Conservation (phyloP, 75 land plant species). For the Larix kaempferi region DNA sequence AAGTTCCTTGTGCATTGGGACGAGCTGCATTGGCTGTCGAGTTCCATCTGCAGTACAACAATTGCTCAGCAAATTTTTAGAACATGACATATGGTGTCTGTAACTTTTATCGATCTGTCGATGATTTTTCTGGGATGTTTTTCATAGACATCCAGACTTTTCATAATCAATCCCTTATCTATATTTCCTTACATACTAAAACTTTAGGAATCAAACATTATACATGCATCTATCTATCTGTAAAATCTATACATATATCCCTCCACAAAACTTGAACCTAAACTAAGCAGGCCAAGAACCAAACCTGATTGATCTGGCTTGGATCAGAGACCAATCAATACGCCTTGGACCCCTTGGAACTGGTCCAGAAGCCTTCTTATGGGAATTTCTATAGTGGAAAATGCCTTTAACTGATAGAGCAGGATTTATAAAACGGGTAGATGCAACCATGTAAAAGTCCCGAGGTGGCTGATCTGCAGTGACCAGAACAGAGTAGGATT, state of each 20-base stretch:
- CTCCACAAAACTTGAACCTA: too few species aligned
- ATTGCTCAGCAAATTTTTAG: neutral
- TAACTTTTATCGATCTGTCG: too few species aligned
- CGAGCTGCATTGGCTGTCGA: slow-evolving; percentile 77
- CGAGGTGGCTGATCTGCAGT: slow-evolving; percentile 64
- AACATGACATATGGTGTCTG: too few species aligned
- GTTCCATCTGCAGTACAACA: slow-evolving; percentile 43
- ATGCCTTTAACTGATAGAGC: slow-evolving; percentile 46
- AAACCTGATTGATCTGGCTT: slow-evolving; percentile 51
- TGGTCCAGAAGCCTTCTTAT: slow-evolving; percentile 42
- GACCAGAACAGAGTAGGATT: slow-evolving; percentile 78
- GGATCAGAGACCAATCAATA: slow-evolving; percentile 69
- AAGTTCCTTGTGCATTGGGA: slow-evolving; percentile 83
- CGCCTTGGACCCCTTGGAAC: slow-evolving; percentile 69
- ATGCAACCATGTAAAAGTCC: slow-evolving; percentile 81
- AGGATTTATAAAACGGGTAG: slow-evolving; percentile 63
- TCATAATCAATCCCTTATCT: too few species aligned
- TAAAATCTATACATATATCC: too few species aligned
- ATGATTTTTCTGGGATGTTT: too few species aligned
- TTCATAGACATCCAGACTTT: too few species aligned
- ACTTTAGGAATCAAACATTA: too few species aligned
- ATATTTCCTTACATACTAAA: too few species aligned
- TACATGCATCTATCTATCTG: too few species aligned
- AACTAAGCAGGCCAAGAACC: neutral
- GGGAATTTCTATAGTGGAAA: slow-evolving; percentile 68